These are phyloP conservation scores for Saccharomycopsis fermentans DNA, from an alignment of 805 yeast species.

Conservation along the genomic window DNA sequence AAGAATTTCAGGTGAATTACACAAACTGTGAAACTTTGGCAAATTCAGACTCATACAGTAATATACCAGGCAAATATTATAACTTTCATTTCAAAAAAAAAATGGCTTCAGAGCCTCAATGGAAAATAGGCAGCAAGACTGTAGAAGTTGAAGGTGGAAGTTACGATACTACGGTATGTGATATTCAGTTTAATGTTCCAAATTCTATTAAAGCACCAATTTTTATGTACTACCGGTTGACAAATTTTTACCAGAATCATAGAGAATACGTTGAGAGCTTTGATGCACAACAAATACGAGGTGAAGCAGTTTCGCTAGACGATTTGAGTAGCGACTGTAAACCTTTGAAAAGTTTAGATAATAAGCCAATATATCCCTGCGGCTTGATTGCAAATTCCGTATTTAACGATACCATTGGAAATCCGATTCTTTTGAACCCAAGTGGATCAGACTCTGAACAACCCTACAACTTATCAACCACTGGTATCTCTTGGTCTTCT, in stretches of 20 bases:
- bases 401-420: constrained; percentile 64
- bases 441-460: constrained; percentile 22
- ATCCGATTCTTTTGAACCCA: constrained; percentile 29
- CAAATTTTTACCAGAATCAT: constrained; percentile 92
- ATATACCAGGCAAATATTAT: constrained; percentile 51
- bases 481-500: constrained; percentile 63
- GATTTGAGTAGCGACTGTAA: constrained; percentile 36
- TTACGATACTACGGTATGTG: constrained; percentile 38
- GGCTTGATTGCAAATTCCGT: constrained; percentile 75
- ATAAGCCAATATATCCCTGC: constrained; percentile 50
- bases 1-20: constrained; percentile 66
- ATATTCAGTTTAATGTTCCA: constrained; percentile 63
- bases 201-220: constrained; percentile 58
- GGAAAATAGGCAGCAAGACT: constrained; percentile 39
- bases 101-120: constrained; percentile 34
- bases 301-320: constrained; percentile 49
- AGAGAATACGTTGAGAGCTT: constrained; percentile 84
- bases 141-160: constrained; percentile 23
- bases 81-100: constrained; percentile 48
- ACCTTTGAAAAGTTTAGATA: constrained; percentile 23
- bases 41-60: constrained; percentile 29
- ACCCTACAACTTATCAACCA: constrained; percentile 36
- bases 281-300: constrained; percentile 73
- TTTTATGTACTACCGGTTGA: constrained; percentile 72
- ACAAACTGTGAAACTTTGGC: constrained; percentile 54